Percentiles rank a stretch among this genome's conserved stretches.
phyloP scores from a whole-genome alignment of 352 stramenopile species.

The Phytophthora macrochlamydospora region DNA sequence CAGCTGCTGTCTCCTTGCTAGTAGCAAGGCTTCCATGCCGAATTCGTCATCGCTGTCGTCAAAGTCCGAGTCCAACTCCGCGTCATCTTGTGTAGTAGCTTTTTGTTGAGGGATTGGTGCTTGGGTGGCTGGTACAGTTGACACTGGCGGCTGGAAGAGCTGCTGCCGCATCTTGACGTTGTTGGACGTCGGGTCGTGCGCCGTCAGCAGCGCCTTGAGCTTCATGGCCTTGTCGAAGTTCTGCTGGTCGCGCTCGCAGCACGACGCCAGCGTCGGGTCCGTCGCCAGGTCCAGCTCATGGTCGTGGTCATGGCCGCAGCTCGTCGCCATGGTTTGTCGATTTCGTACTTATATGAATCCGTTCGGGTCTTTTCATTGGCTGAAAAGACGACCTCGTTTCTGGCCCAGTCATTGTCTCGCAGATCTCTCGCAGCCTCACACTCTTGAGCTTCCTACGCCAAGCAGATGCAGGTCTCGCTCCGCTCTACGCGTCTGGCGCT shows the following conservation, averaged over 20 bases:
- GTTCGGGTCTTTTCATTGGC: not conserved
- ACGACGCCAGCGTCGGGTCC: constrained; percentile 70
- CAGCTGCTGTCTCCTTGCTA: constrained; percentile 45
- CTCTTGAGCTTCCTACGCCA: not conserved
- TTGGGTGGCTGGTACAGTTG: not conserved
- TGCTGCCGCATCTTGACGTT: constrained; percentile 66
- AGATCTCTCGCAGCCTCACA: not conserved
- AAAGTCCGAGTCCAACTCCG: constrained; percentile 37
- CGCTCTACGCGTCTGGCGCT: constrained; percentile 1
- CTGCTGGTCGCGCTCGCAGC: constrained; percentile 62
- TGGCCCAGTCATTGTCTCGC: constrained; percentile 3
- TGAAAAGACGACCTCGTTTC: not conserved
- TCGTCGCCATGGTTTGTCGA: not conserved
- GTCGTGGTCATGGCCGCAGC: constrained; percentile 15
- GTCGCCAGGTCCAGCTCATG: constrained; percentile 36
- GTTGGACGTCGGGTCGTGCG: constrained; percentile 55
- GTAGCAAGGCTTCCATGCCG: constrained; percentile 42
- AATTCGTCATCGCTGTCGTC: constrained; percentile 57
- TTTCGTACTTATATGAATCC: not conserved
- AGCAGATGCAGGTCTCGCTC: not conserved
- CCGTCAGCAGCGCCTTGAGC: constrained; percentile 64
- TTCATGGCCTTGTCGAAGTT: constrained; percentile 69
- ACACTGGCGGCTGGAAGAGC: constrained; percentile 47
- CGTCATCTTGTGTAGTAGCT: constrained; percentile 19
- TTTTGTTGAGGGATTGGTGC: no score